Percentiles rank a stretch among this genome's conserved stretches.
Conservation (phyloP, 1,284 basidiomycete species). For the Xerocomus amazonicus region DNA sequence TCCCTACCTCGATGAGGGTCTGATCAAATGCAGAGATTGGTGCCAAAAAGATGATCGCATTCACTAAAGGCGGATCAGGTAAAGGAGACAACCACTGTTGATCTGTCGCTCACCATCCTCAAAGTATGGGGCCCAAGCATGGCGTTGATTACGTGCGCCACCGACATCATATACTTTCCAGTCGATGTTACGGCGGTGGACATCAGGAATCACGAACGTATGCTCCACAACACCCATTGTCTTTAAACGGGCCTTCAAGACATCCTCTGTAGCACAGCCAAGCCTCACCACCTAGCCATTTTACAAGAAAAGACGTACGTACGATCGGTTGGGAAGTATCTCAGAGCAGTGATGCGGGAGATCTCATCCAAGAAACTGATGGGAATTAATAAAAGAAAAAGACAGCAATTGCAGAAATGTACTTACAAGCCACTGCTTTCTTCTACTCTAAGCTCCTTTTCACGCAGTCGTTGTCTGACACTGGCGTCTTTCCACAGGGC, state of each 20-base stretch:
- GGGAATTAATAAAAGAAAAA: conserved; percentile 13
- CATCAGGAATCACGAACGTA: conserved; percentile 59
- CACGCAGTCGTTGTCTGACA: conserved; percentile 57
- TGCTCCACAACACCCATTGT: conserved; percentile 78
- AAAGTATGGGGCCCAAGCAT: conserved; percentile 82
- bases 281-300: not conserved
- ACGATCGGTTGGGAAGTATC: conserved; percentile 79
- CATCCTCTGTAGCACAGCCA: conserved; percentile 51
- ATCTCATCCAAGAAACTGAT: conserved; percentile 75
- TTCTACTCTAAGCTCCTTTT: conserved; percentile 64
- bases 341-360: conserved; percentile 69
- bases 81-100: not conserved
- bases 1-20: conserved; percentile 62
- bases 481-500: conserved; percentile 68
- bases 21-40: conserved; percentile 84
- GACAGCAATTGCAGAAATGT: not conserved
- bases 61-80: conserved; percentile 45
- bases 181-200: conserved; percentile 55
- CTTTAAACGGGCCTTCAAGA: conserved; percentile 66
- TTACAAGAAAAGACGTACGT: conserved; percentile 23
- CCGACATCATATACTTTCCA: conserved; percentile 85
- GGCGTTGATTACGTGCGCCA: conserved; percentile 67
- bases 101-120: conserved; percentile 56
- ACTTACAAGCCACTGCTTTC: conserved; percentile 81
- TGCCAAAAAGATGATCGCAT: conserved; percentile 80